Evolutionary conservation across 495 filamentous ascomycete genomes (phyloP), one percentile per base, ranked within the genome.

Genomic region (Penicillium waksmanii): DNA sequence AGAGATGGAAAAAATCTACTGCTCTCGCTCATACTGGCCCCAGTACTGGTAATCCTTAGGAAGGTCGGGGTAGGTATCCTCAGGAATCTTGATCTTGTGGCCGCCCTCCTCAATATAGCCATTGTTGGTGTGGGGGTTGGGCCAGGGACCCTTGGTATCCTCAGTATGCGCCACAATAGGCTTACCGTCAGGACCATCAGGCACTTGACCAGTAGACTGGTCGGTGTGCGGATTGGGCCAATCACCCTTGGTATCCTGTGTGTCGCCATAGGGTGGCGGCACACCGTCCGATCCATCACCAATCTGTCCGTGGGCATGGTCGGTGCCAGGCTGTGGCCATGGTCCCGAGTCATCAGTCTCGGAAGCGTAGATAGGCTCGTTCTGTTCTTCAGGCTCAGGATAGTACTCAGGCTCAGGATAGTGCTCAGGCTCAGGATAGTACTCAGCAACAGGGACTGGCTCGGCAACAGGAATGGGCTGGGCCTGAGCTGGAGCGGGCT

Each of bases 21-120:
- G 23, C 43, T 38, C 8, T 9, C 53, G 50, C 49, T 53, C 46
- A 19, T 61, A 63, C 42, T 60, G 56, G 15, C 58, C 53, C 64
- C 60, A 66, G 47, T 63, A 60, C 34, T 63, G 42, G 51, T 63
- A 66, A 23, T 43, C 64, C 40, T 66, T 47, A 13, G 64, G 64
- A 19, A 66, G 57, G 17, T 62, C 53, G 8, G 46, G 46, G 46
- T 48, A 48, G 23, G 55, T 46, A 42, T 66, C 64, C 13, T 56
- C 48, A 19, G 56, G 53, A 46, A 36, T 56, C n/a, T 63, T 48
- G 47, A 57, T 51, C 7, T 35, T 15, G 15, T 63, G 44, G n/a
- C 34, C 56, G 12, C 57, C 60, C 2, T 48, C 55, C 49, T 60
- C 25, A 12, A 60, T 53, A 40, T 63, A 61, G 12, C 54, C 49